These are phyloP conservation scores for Diplotaxis tenuifolia DNA, from an alignment of 345 rosid genomes.

Conservation along the genomic window DNA sequence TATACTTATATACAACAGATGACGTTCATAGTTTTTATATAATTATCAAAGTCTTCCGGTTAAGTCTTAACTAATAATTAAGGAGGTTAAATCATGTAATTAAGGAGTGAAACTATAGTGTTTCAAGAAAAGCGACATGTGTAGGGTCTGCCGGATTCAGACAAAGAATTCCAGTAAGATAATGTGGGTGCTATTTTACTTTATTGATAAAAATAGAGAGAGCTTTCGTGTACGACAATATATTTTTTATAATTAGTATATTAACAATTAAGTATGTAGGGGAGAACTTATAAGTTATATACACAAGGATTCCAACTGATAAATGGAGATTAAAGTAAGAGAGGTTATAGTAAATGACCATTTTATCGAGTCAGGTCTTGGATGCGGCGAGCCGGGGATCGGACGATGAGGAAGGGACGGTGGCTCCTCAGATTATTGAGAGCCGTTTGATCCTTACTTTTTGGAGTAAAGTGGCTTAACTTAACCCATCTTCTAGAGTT, in stretches of 20 bases:
- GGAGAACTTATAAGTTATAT: not conserved
- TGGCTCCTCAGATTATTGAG: conserved; percentile 34
- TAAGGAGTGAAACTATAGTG: conserved; percentile 27
- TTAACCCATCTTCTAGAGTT: conserved; percentile 20
- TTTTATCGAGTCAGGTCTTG: not conserved
- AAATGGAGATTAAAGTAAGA: conserved; percentile 23
- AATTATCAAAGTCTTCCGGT: conserved; percentile 4
- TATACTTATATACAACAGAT: not conserved
- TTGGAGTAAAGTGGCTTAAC: conserved; percentile 29
- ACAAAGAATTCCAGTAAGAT: conserved; percentile 3
- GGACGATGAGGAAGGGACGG: conserved; percentile 37
- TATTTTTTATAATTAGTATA: not conserved
- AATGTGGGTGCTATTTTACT: conserved; percentile 4
- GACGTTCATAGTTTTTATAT: conserved; percentile 8
- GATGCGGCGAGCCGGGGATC: conserved; percentile 37
- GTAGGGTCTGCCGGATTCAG: conserved; percentile 28
- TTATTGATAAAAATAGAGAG: not conserved
- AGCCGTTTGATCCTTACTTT: conserved; percentile 38
- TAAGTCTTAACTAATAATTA: conserved; percentile 17
- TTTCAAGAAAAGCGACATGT: conserved; percentile 38
- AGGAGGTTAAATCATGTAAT: conserved; percentile 11
- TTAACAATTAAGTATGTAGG: not conserved
- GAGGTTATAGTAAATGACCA: conserved; percentile 3
- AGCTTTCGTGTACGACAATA: conserved; percentile 36
- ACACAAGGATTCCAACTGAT: conserved; percentile 26